phyloP scores from a whole-genome alignment of 2,329 filamentous ascomycete species.

The Cladosporium colombiae region DNA sequence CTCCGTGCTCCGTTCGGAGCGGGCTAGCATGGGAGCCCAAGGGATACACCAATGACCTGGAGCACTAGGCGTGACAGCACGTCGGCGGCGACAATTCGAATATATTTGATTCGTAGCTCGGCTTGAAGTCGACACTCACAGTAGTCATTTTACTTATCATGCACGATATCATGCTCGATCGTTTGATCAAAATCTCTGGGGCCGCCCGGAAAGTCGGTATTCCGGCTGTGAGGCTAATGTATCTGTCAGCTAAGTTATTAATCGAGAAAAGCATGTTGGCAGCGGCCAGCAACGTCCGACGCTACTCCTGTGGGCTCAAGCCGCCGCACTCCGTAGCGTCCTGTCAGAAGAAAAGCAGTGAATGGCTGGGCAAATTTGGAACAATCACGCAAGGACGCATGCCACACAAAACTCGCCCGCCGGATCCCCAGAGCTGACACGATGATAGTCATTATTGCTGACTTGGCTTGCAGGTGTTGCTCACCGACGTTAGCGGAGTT shows the following conservation, averaged over 20 bases:
- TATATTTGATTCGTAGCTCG: background rate
- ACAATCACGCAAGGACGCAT: background rate
- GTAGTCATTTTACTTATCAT: background rate
- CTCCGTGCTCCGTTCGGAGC: constrained; percentile 21
- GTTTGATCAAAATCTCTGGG: background rate
- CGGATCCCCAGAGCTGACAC: background rate
- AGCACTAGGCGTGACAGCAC: background rate
- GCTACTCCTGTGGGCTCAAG: background rate
- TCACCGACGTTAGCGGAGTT: background rate
- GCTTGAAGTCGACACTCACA: background rate
- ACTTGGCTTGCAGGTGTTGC: background rate
- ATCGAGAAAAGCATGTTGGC: background rate
- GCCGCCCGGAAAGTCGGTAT: background rate
- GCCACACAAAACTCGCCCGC: background rate
- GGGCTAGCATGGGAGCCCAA: constrained; percentile 13
- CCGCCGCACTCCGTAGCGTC: background rate
- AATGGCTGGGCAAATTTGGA: background rate
- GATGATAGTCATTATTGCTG: background rate
- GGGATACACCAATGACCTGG: background rate
- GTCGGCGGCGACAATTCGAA: background rate
- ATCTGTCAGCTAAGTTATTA: background rate
- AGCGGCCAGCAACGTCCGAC: too few species aligned
- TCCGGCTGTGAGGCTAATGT: background rate
- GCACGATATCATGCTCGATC: background rate
- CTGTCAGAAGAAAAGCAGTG: background rate